Evolutionary conservation across 805 yeast genomes (phyloP).

Genomic region (Babjeviella inositovora): DNA sequence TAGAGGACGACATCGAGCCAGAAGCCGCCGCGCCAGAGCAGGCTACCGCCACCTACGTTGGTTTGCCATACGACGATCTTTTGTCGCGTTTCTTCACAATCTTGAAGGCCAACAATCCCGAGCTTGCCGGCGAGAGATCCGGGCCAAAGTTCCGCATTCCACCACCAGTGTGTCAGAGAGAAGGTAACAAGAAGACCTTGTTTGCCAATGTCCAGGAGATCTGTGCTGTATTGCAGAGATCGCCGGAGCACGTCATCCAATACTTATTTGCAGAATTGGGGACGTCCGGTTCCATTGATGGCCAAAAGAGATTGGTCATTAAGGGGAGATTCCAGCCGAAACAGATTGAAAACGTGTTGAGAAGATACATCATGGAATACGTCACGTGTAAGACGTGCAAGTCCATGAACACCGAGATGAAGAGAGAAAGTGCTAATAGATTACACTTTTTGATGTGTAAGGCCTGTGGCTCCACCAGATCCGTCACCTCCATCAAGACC

Average conservation of each 20-base stretch:
- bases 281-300: slow-evolving; percentile 98
- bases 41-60: slow-evolving; percentile 22
- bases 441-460: slow-evolving; percentile 95
- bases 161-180: slow-evolving; percentile 94
- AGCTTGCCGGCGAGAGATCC: slow-evolving; percentile 90
- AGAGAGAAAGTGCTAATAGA: slow-evolving; percentile 92
- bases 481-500: slow-evolving; percentile 93
- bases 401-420: slow-evolving; percentile 89
- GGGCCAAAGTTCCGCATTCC: slow-evolving; percentile 92
- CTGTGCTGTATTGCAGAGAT: slow-evolving; percentile 85
- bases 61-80: slow-evolving; percentile 60
- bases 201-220: slow-evolving; percentile 94
- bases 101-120: slow-evolving; percentile 89
- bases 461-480: slow-evolving; percentile 94
- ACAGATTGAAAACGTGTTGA: slow-evolving; percentile 89
- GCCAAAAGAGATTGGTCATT: slow-evolving; percentile 90
- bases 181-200: slow-evolving; percentile 91
- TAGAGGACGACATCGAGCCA: slow-evolving; percentile 23
- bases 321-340: slow-evolving; percentile 98
- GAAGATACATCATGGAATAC: slow-evolving; percentile 93
- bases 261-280: slow-evolving; percentile 97
- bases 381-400: slow-evolving; percentile 99
- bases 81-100: slow-evolving; percentile 76
- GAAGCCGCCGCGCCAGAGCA: slow-evolving; percentile 11
- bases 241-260: slow-evolving; percentile 93